A percentile compares a stretch with the other conserved stretches of the same genome.
Evolutionary conservation across 768 basidiomycete genomes (phyloP).

Genomic region (Tricholoma saponaceum): DNA sequence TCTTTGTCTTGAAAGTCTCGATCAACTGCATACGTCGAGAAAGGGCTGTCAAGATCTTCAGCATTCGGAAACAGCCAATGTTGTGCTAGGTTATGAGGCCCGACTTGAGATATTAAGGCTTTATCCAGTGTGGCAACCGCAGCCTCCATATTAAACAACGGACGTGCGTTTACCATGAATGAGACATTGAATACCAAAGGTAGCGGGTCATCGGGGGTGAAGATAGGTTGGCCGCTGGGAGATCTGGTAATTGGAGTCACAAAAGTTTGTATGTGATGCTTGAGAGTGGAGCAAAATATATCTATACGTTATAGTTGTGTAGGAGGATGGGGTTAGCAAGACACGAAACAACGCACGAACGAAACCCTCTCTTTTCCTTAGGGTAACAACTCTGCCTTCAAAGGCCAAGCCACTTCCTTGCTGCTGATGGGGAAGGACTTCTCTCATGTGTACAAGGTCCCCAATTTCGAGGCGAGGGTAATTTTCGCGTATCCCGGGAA

Average conservation of each 20-base stretch:
- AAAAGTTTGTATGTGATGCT: conserved; percentile 35
- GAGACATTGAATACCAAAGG: conserved; percentile 44
- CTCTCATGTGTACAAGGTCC: conserved; percentile 41
- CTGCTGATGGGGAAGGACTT: conserved; percentile 28
- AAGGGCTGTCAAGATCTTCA: conserved; percentile 23
- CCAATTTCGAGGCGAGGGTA: conserved; percentile 40
- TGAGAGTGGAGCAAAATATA: conserved; percentile 36
- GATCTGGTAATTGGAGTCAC: conserved; percentile 18
- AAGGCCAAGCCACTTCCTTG: conserved; percentile 37
- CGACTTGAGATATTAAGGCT: conserved; percentile 16
- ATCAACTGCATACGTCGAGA: conserved; percentile 16
- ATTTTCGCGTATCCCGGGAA: conserved; percentile 36
- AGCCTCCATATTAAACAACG: conserved; percentile 39
- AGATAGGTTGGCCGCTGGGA: conserved; percentile 8
- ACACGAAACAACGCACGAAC: conserved; percentile 34
- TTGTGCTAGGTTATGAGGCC: conserved; percentile 26
- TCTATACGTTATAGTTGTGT: conserved; percentile 20
- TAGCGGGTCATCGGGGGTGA: conserved; percentile 29
- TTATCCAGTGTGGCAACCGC: conserved; percentile 28
- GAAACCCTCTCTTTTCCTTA: conserved; percentile 43
- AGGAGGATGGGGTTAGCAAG: not conserved
- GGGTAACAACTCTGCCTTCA: conserved; percentile 38
- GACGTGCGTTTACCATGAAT: conserved; percentile 42
- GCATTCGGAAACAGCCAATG: conserved; percentile 44
- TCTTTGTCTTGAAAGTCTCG: conserved; percentile 25